These are phyloP conservation scores for Crucihimalaya himalaica DNA, from an alignment of 345 rosid species.

Conservation along the genomic window DNA sequence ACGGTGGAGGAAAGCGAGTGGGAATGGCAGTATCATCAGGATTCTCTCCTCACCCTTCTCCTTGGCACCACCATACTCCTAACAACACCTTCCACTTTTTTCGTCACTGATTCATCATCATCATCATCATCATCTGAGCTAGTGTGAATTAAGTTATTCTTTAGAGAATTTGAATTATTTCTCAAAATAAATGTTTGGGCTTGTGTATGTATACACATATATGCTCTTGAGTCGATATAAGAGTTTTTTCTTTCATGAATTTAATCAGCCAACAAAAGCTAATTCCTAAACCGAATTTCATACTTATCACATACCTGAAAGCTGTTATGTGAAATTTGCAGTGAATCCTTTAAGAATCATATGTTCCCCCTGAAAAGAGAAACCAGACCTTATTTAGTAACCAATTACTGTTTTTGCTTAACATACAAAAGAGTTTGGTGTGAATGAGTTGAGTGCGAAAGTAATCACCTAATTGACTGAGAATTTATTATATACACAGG, in stretches of 20 bases:
- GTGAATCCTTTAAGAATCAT: neutral
- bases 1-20: constrained; percentile 40
- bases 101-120: constrained; percentile 11
- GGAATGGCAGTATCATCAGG: constrained; percentile 96
- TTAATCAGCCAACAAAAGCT: constrained; percentile 23
- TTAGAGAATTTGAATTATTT: neutral
- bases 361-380: neutral
- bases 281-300: neutral
- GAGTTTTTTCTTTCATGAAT: neutral
- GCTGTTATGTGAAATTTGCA: constrained; percentile 11
- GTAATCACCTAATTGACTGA: constrained; percentile 24
- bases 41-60: constrained; percentile 75
- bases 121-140: constrained; percentile 10
- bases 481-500: constrained; percentile 62
- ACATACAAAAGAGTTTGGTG: neutral
- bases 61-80: constrained; percentile 61
- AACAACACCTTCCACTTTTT: constrained; percentile 37
- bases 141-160: neutral
- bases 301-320: neutral
- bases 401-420: neutral
- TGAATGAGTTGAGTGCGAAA: neutral
- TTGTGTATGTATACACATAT: constrained; percentile 7
- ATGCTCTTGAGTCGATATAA: neutral
- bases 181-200: neutral
- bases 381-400: neutral